Base-by-base conservation (phyloP, 139 green algal genomes). In the Chara braunii region DNA sequence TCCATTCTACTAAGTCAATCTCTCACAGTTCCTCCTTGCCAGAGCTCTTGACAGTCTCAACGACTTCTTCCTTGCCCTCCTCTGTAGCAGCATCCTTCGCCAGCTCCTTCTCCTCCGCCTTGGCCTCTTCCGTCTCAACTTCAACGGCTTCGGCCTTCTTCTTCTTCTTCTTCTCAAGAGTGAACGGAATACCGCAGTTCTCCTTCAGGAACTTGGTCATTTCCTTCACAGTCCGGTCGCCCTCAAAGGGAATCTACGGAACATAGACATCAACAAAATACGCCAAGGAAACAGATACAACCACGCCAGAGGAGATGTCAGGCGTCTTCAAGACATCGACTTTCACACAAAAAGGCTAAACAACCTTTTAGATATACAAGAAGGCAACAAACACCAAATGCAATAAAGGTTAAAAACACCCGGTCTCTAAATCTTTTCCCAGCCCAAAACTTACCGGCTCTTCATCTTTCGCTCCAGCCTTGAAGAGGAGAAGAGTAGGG, bases 401-500 rank as follows among this genome's bases (percentile, higher is more conserved):
- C 40, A 18, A 18, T 26, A 18, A 48, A 48, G 18, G 40, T 48
- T 26, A 18, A 18, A 48, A 18, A 48, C n/a, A n/a, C n/a, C n/a
- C n/a, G n/a, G n/a, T n/a, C n/a, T n/a, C n/a, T n/a, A n/a, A n/a
- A n/a, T n/a, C n/a, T n/a, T n/a, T n/a, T n/a, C n/a, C n/a, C n/a
- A n/a, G n/a, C n/a, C n/a, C n/a, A n/a, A n/a, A n/a, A 12, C 50
- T 9, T 12, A 58, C 50, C 11, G 50, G 50, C 11, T 58, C 12
- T 11, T n/a, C 28, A 48, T 26, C 14, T 51, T 77, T 77, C 24
- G 56, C 31, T 3, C 67, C 67, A 9, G 68, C 68, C 2, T 48
- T 34, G 22, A 58, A 77, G 60, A 77, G 65, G 54, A 70, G 18
- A 9, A 77, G 51, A 3, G 43, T 77, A n/a, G 68, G 68, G 60